Evolutionary conservation across 2,329 filamentous ascomycete species (phyloP), one percentile per base, ranked within the genome.

Genomic region (Chrysoporthe puriensis): DNA sequence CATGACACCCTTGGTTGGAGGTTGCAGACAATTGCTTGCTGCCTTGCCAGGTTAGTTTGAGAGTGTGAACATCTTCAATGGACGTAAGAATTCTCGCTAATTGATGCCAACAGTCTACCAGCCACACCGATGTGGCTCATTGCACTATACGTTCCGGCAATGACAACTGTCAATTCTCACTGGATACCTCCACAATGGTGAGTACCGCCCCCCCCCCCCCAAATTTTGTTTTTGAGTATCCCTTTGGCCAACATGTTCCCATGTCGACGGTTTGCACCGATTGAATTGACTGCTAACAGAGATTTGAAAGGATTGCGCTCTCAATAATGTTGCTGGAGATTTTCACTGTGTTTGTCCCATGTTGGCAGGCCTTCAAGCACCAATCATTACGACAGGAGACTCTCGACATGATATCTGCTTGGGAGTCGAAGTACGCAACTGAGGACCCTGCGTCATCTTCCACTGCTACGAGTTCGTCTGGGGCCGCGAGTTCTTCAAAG

Each of bases 41-140:
- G 79, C 70, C 71, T 84, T 61, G 79, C 82, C 44, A 80, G 79
- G 82, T 84, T 73, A 68, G 79, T 76, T 34, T 64, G 54, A 57
- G 56, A 26, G 67, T 54, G 62, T 42, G 21, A 32, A 1, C 26
- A 52, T 59, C 54, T 43, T 59, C n/a, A 43, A 4, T 34, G 21
- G 48, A 43, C 40, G n/a, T 58, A 68, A n/a, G 14, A 8, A 16
- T 34, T 36, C 43, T 13, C 3, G 54, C 44, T 43, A 50, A 34
- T 16, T 56, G 9, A 43, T 71, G 46, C 16, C 7, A 5, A 42
- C 57, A 88, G 86, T 66, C 82, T 91, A 26, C 88, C 85, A 66
- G 88, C 88, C 32, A 86, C 88, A 9, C 90, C 90, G 0, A 83
- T 91, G 79, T 91, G 89, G 89, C 82, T 91, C 48, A 77, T 89